These are phyloP conservation scores for Vachellia collinsii DNA, from an alignment of 306 rosid genomes.

Conservation along the genomic window DNA sequence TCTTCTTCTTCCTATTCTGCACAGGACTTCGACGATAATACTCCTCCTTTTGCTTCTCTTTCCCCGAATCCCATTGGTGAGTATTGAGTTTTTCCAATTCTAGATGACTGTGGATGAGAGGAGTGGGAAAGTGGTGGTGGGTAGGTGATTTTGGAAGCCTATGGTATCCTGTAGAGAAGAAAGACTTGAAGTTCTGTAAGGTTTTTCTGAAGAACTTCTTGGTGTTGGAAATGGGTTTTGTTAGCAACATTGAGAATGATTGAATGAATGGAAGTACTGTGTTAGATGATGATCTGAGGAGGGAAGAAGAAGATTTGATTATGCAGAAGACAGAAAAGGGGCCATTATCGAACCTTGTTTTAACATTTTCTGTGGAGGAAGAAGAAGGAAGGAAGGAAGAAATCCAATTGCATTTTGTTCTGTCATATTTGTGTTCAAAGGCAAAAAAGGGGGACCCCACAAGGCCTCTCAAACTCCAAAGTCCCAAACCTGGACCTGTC, in stretches of 20 bases:
- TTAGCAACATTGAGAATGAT: conserved; percentile 54
- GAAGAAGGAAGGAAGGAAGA: not conserved
- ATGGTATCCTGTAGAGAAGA: conserved; percentile 64
- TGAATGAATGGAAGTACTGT: not conserved
- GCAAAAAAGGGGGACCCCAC: conserved; percentile 35
- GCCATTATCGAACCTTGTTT: conserved; percentile 52
- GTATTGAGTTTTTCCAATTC: conserved; percentile 37
- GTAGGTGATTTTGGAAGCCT: conserved; percentile 63
- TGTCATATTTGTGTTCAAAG: conserved; percentile 34
- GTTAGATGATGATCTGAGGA: conserved; percentile 18
- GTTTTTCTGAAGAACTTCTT: conserved; percentile 70
- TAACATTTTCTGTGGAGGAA: conserved; percentile 30
- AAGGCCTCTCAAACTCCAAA: not conserved
- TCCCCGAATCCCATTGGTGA: conserved; percentile 32
- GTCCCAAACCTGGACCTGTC: not conserved
- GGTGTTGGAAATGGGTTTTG: conserved; percentile 69
- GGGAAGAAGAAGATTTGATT: conserved; percentile 45
- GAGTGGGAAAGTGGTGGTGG: not conserved
- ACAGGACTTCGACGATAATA: not conserved
- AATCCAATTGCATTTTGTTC: conserved; percentile 32
- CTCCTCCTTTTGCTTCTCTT: conserved; percentile 28
- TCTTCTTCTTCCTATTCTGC: conserved; percentile 17
- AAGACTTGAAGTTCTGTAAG: conserved; percentile 56
- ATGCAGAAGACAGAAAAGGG: conserved; percentile 48
- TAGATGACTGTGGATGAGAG: conserved; percentile 12